Evolutionary conservation across 2,329 filamentous ascomycete genomes (phyloP).

Genomic region (Pseudogymnoascus sp.): DNA sequence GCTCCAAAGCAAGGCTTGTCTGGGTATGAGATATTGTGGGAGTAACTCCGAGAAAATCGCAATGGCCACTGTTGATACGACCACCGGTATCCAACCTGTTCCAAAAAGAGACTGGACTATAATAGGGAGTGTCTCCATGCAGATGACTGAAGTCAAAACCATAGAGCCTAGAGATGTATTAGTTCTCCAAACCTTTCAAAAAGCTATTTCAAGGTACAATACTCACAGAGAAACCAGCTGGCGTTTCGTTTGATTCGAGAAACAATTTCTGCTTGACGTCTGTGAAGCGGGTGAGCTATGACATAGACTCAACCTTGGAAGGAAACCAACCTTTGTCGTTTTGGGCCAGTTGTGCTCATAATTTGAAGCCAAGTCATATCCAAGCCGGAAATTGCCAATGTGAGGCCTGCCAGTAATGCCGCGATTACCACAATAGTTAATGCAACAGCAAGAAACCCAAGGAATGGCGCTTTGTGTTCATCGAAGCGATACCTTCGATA

Average conservation of each 20-base stretch:
- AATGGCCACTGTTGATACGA: constrained; percentile 21
- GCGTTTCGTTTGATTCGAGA: constrained; percentile 16
- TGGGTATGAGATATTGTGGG: constrained; percentile 22
- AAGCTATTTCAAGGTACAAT: neutral
- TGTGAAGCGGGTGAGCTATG: constrained; percentile 13
- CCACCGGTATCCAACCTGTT: constrained; percentile 17
- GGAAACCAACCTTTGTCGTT: constrained; percentile 18
- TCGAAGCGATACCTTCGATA: constrained; percentile 5
- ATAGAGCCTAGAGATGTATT: constrained; percentile 18
- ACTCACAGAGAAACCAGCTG: constrained; percentile 25
- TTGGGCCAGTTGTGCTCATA: constrained; percentile 16
- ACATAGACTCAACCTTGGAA: neutral
- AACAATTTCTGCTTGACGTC: constrained; percentile 18
- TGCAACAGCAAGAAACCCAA: constrained; percentile 11
- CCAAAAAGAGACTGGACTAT: constrained; percentile 18
- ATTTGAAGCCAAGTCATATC: constrained; percentile 21
- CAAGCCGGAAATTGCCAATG: constrained; percentile 21
- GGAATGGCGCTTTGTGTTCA: neutral
- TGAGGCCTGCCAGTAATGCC: constrained; percentile 21
- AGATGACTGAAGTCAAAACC: constrained; percentile 20
- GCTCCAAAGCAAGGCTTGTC: constrained; percentile 18
- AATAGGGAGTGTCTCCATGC: constrained; percentile 21
- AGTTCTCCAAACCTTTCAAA: neutral
- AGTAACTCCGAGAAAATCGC: constrained; percentile 23
- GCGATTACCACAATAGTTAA: constrained; percentile 14